Evolutionary conservation across 2,329 filamentous ascomycete genomes (phyloP).

Genomic region (Fusarium ramigenum): DNA sequence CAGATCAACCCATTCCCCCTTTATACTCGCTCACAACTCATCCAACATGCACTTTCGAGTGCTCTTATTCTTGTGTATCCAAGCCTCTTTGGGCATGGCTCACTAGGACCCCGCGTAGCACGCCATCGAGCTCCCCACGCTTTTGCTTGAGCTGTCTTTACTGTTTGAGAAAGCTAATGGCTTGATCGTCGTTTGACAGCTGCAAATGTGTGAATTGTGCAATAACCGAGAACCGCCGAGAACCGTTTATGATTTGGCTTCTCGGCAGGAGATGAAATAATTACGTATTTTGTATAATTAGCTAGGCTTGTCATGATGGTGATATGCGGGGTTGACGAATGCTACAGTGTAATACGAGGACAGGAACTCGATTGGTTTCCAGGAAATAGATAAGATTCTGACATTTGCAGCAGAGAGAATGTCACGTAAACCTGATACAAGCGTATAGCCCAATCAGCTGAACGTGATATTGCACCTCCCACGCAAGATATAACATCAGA

Average conservation of each 20-base stretch:
- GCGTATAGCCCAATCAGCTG: neutral
- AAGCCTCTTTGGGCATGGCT: conserved; percentile 35
- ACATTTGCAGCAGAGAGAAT: neutral
- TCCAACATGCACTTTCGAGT: neutral
- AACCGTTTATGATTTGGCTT: neutral
- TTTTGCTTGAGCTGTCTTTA: conserved; percentile 9
- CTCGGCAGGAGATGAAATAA: neutral
- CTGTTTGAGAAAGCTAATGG: neutral
- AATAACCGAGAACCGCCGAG: conserved; percentile 30
- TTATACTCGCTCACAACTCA: conserved; percentile 35
- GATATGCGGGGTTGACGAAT: conserved; percentile 16
- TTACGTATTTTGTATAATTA: neutral
- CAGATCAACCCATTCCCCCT: conserved; percentile 28
- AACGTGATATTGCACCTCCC: neutral
- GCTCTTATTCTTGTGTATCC: conserved; percentile 16
- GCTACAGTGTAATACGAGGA: neutral
- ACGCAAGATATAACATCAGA: neutral
- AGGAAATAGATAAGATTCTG: neutral
- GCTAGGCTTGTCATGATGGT: neutral
- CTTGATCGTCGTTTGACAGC: conserved; percentile 16
- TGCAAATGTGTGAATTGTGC: conserved; percentile 3
- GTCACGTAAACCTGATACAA: neutral
- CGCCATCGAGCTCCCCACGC: conserved; percentile 37
- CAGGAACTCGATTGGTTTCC: neutral
- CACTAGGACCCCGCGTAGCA: conserved; percentile 28